Conservation (phyloP, 768 basidiomycete genomes). For the Lentinula sp. region DNA sequence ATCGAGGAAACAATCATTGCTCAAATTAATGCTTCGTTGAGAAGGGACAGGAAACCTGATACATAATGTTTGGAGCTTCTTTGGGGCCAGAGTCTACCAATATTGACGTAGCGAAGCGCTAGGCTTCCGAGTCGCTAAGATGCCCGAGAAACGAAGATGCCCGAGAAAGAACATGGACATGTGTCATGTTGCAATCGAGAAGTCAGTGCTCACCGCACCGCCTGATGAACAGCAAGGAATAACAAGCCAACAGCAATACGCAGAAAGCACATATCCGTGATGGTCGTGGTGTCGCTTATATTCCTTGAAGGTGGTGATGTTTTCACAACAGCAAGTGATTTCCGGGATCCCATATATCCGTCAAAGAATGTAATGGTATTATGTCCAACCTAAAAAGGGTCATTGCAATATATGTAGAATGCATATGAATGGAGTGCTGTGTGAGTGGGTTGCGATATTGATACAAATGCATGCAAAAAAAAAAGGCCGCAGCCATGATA, state of each 20-base stretch:
- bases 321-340: background rate
- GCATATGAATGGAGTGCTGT: constrained; percentile 4
- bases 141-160: background rate
- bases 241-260: background rate
- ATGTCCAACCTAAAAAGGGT: background rate
- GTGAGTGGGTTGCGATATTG: constrained; percentile 3
- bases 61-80: too few relatives aligned
- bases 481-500: constrained; percentile 3
- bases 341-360: background rate
- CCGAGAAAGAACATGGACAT: background rate
- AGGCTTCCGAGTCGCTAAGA: background rate
- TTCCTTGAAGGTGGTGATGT: background rate
- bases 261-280: background rate
- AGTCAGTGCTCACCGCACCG: background rate
- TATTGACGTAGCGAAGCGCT: background rate
- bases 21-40: background rate
- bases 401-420: background rate
- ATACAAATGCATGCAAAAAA: constrained; percentile 7
- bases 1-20: too few relatives aligned
- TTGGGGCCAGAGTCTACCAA: background rate
- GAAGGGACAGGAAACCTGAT: background rate
- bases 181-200: background rate
- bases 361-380: constrained; percentile 2
- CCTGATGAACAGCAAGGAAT: background rate
- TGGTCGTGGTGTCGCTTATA: background rate